Base-by-base conservation (phyloP, 2,329 filamentous ascomycete species). In the Colletotrichum chrysophilum region DNA sequence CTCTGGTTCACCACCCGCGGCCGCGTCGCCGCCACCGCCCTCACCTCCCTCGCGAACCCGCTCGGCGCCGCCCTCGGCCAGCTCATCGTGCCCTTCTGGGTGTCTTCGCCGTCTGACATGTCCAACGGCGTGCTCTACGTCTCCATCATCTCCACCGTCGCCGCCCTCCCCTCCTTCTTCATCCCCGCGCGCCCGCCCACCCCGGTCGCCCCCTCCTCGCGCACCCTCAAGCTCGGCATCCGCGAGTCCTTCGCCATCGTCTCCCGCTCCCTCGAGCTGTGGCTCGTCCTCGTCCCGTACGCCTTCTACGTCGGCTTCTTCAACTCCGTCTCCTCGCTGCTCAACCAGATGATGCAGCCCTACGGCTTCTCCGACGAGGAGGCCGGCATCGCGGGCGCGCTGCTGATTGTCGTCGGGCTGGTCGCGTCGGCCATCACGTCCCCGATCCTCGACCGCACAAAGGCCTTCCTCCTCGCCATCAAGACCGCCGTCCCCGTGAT, bases 1-100 rank as follows among this genome's bases (percentile, higher is more conserved):
- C 87, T 98, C 75, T 98, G 97, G 97, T 98, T 98, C 85, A 96
- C 95, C 3, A 93, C 94, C 80, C 87, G 89, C 13, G 96, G 96
- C 9, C 92, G 97, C 70, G 94, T 98, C 14, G 93, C 94, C 70
- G 96, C 96, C 21, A 98, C 96, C 1, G 97, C 96, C 1, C 81
- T 98, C 43, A 93, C 94, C 26, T 96, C 93, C 76, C 86, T 98
- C 74, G 95, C 96, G 5, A 98, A 98, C 83, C 96, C 96, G 0
- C 90, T 98, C 67, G 96, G 96, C 16, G 96, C 94, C 26, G 96
- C 96, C 8, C 86, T 98, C 66, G 96, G 95, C 5, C 95, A 98
- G 85, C 88, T 98, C 58, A 92, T 98, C 70, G 93, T 95, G 70
- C 96, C 97, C 0, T 91, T 95, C 74, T 95, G 92, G 92, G 94